A percentile compares a stretch with the other conserved stretches of the same genome.
These are phyloP conservation scores for Sparassis latifolia DNA, from an alignment of 1,284 basidiomycete genomes.

Conservation along the genomic window DNA sequence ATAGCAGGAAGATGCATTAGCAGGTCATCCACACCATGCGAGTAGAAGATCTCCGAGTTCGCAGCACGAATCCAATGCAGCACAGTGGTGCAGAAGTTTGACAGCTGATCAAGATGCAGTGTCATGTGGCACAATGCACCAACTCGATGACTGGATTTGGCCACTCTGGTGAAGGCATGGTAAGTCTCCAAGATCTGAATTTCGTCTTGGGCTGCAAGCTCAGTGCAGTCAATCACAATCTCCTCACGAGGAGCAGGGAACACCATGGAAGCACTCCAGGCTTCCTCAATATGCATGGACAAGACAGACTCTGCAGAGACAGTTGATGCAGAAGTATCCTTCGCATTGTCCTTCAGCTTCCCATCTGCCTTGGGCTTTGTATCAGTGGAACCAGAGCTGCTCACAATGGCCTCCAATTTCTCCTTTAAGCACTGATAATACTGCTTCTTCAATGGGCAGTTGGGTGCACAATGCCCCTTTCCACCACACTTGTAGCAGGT, in stretches of 20 bases:
- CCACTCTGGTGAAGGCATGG: no score
- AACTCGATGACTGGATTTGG: no score
- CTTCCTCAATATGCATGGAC: neutral
- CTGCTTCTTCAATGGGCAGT: constrained; percentile 1
- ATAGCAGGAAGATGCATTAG: no score
- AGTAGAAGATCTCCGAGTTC: no score
- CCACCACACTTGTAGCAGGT: constrained; percentile 3
- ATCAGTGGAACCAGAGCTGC: neutral
- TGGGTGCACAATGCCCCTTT: constrained; percentile 1
- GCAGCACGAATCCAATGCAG: no score
- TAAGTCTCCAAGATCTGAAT: no score
- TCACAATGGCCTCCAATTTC: neutral
- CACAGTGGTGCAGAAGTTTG: no score
- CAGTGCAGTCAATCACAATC: constrained; percentile 1
- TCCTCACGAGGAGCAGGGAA: neutral
- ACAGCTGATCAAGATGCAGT: no score
- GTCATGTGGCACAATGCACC: no score
- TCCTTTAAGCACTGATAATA: neutral
- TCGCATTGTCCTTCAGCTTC: neutral
- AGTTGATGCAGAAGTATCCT: neutral
- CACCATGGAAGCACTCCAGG: neutral
- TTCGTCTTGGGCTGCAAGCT: neutral
- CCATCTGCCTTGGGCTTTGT: neutral
- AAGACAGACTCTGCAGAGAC: neutral
- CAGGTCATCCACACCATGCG: no score